Percentiles rank a stretch among this genome's conserved stretches.
phyloP scores from a whole-genome alignment of 2,329 filamentous ascomycete species.

The Hypoxylon sp. region DNA sequence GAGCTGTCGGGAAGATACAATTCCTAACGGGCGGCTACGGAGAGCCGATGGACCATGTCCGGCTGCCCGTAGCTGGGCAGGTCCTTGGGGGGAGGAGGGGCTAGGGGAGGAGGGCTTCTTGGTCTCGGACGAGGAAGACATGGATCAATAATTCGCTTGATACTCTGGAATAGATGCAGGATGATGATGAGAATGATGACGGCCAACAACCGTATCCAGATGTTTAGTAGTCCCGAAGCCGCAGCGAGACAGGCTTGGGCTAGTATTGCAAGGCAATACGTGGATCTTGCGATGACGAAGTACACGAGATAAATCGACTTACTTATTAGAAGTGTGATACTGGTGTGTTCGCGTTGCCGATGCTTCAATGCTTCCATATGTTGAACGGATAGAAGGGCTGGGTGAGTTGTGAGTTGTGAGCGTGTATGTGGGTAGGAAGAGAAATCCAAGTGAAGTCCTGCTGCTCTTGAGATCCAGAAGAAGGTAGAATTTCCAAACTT shows the following conservation, averaged over 20 bases:
- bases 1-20: constrained; percentile 45
- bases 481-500: neutral
- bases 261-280: neutral
- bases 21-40: constrained; percentile 11
- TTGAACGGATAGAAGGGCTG: neutral
- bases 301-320: constrained; percentile 14
- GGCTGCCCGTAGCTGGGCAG: neutral
- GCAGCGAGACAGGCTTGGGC: neutral
- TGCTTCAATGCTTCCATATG: constrained; percentile 24
- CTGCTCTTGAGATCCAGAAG: constrained; percentile 18
- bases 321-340: constrained; percentile 1
- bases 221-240: neutral
- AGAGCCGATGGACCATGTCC: constrained; percentile 27
- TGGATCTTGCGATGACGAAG: neutral
- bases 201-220: neutral
- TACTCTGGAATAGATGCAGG: neutral
- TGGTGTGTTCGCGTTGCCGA: neutral
- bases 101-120: neutral
- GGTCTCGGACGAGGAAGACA: neutral
- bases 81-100: neutral
- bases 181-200: neutral
- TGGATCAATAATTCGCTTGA: neutral
- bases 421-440: constrained; percentile 10
- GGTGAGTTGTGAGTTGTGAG: neutral
- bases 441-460: constrained; percentile 22